Conservation (phyloP, 371 early-diverging fungal genomes). For the Mortierella sp. region DNA sequence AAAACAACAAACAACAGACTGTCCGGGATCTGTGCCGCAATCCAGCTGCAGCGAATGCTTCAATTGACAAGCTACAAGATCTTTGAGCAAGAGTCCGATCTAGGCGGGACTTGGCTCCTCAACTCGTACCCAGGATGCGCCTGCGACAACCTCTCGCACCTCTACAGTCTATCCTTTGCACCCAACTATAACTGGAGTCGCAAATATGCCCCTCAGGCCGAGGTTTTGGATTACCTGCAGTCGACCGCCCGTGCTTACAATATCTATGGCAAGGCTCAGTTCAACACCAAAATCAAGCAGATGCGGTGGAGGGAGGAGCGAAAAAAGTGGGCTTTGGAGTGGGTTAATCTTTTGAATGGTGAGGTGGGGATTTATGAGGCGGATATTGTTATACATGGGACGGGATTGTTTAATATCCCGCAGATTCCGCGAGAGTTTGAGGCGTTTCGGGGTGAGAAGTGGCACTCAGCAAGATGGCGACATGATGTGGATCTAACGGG, state of each 20-base stretch:
- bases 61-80: conserved; percentile 43
- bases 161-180: conserved; percentile 52
- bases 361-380: conserved; percentile 28
- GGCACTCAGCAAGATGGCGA: conserved; percentile 51
- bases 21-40: conserved; percentile 46
- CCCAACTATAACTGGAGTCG: conserved; percentile 47
- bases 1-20: conserved; percentile 7
- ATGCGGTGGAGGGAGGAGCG: conserved; percentile 46
- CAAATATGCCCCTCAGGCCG: conserved; percentile 34
- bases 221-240: conserved; percentile 36
- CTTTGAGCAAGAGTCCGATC: conserved; percentile 41
- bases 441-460: conserved; percentile 38
- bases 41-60: conserved; percentile 51
- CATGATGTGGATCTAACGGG: conserved; percentile 38
- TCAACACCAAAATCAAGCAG: conserved; percentile 30
- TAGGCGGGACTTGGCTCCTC: conserved; percentile 48
- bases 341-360: conserved; percentile 16
- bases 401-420: conserved; percentile 43
- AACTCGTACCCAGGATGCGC: conserved; percentile 52
- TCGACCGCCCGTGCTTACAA: conserved; percentile 45
- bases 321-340: conserved; percentile 41
- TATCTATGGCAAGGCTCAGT: conserved; percentile 43
- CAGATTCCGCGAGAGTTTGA: conserved; percentile 32
- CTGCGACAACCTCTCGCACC: conserved; percentile 36
- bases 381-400: conserved; percentile 38